Evolutionary conservation across 805 yeast species (phyloP).

Genomic region (Ogataea henricii): DNA sequence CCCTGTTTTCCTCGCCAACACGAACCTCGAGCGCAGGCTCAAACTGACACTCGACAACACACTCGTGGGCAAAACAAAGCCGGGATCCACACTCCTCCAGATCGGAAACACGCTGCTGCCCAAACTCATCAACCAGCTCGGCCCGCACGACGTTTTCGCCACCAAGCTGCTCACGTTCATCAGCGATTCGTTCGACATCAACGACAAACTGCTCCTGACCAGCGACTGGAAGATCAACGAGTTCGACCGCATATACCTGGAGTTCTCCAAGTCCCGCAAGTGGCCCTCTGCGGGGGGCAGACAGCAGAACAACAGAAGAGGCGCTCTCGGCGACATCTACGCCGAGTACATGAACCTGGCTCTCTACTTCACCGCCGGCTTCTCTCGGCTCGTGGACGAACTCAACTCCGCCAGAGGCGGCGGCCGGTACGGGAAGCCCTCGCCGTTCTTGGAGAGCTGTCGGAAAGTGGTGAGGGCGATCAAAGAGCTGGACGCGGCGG

Average conservation of each 20-base stretch:
- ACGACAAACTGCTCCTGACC: slow-evolving; percentile 32
- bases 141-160: slow-evolving; percentile 27
- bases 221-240: slow-evolving; percentile 32
- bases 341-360: slow-evolving; percentile 21
- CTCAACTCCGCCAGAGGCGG: slow-evolving; percentile 16
- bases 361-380: slow-evolving; percentile 20
- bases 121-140: slow-evolving; percentile 20
- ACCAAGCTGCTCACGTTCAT: slow-evolving; percentile 28
- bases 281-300: slow-evolving; percentile 18
- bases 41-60: slow-evolving; percentile 27
- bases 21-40: slow-evolving; percentile 18
- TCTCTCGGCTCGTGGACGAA: slow-evolving; percentile 20
- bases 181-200: slow-evolving; percentile 29
- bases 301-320: slow-evolving; percentile 11
- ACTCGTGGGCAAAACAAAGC: slow-evolving; percentile 34
- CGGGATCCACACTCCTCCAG: slow-evolving; percentile 35
- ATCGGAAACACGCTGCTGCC: slow-evolving; percentile 31
- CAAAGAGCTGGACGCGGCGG: slow-evolving; percentile 17
- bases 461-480: slow-evolving; percentile 14
- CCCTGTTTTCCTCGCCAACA: slow-evolving; percentile 19
- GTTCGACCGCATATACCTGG: slow-evolving; percentile 19
- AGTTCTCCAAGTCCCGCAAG: slow-evolving; percentile 20
- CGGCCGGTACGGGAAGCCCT: slow-evolving; percentile 16
- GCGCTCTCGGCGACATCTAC: slow-evolving; percentile 14
- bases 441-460: slow-evolving; percentile 17